Base-by-base conservation (phyloP, 768 basidiomycete genomes). In the Phylloporus sp. region DNA sequence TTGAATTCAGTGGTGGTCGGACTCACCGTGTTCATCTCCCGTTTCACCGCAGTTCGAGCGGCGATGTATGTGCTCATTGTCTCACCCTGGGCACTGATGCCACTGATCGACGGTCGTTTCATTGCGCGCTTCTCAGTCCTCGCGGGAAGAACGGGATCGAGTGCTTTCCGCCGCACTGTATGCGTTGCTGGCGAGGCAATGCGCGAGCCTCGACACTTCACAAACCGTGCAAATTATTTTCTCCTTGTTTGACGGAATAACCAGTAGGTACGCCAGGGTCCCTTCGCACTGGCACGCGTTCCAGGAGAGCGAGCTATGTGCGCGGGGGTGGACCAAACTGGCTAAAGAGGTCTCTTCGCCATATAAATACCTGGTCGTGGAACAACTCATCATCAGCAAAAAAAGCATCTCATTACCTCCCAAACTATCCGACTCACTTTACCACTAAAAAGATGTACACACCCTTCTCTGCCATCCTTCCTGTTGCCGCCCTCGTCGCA, bases 401-500 rank as follows among this genome's bases (percentile, higher is more conserved):
- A n/a, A 33, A 20, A 18, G 21, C 9, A 18, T 24, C 26, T 15
- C 32, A 34, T 35, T 9, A 17, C 32, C 23, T 42, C 27, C 35
- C 22, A 13, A 44, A 32, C 33, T n/a, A 34, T 24, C 17, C 6
- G 26, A 42, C 18, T 27, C 6, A 4, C 17, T 28, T 20, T 17
- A 9, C n/a, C 6, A 9, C 21, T 28, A 29, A 5, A 38, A 35
- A 37, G 4, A 59, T 59, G 57, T 45, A 14, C 26, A 20, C 31
- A 17, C 45, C 37, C 35, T 32, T 46, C 17, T 26, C 50, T 38
- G 7, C 28, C 18, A 17, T 59, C 5, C n/a, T 56, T 32, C 35
- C 50, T 11, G 18, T 58, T 32, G 40, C 34, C 33, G 49, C 53
- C 22, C 46, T 58, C 20, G 47, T 9, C 11, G 47, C 40, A 15